Evolutionary conservation across 192 early-diverging fungal species (phyloP), one percentile per base, ranked within the genome.

Genomic region (Backusella mclennaniae): DNA sequence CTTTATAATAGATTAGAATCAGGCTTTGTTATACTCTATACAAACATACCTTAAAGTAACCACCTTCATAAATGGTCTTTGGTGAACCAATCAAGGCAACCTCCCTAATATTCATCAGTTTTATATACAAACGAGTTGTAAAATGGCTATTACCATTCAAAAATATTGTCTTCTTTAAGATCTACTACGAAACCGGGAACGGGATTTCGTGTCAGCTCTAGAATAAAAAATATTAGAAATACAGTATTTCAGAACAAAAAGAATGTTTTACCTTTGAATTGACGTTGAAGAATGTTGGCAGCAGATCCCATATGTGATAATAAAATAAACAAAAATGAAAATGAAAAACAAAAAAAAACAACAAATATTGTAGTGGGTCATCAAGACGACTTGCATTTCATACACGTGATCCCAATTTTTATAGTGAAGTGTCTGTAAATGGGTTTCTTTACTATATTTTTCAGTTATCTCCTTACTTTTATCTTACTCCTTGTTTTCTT

Each of bases 101-200:
- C 38, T 82, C 79, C 85, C 85, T 86, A 3, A 33, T 39, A 31
- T 0, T 23, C 23, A 73, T 19, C 59, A 36, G 35, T 15, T 70
- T 67, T 17, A 19, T 8, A 38, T 52, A 19, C 23, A n/a, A 3
- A 49, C 19, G 17, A 46, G 4, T 19, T n/a, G 5, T 49, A n/a
- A 6, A 4, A n/a, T 4, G 15, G 17, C 39, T 23, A 4, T 17
- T 77, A 86, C 85, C 83, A 84, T 75, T 79, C 75, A 46, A 80
- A 84, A 8, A 86, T 80, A 52, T 86, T 84, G 36, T 83, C 83
- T 38, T 86, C 77, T 31, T 80, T 80, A 53, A 86, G 74, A 68
- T 82, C 85, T 8, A 86, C 85, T n/a, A 78, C 82, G 71, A 86
- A 86, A n/a, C 85, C 85, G 39, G 85, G 85, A 23, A 86, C 85